Evolutionary conservation across 495 filamentous ascomycete genomes (phyloP).

Genomic region (Patellaria atrata): DNA sequence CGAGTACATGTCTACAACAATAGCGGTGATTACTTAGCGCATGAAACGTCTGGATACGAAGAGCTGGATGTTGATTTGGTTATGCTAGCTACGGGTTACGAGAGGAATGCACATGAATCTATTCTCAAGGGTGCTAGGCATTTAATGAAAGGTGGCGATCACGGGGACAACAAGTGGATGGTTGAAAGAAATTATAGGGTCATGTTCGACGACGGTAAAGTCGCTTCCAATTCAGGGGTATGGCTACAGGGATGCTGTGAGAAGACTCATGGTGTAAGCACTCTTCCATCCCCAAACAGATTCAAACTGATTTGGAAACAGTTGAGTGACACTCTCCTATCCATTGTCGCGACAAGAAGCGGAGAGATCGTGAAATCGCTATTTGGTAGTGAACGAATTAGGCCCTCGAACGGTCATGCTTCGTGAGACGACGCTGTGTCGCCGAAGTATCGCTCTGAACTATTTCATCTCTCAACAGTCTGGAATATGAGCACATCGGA

Average conservation of each 20-base stretch:
- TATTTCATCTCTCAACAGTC: no score
- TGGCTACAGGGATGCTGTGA: constrained; percentile 96
- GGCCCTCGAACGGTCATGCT: no score
- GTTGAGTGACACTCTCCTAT: constrained; percentile 66
- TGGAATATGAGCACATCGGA: no score
- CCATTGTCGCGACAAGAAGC: constrained; percentile 58
- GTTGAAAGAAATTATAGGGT: constrained; percentile 61
- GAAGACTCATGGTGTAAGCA: constrained; percentile 75
- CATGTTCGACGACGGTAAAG: constrained; percentile 46
- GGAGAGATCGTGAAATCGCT: constrained; percentile 67
- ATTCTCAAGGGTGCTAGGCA: constrained; percentile 49
- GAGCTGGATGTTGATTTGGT: constrained; percentile 61
- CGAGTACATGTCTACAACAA: constrained; percentile 20
- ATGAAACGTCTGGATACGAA: constrained; percentile 31
- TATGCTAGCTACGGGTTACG: constrained; percentile 81
- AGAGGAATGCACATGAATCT: constrained; percentile 60
- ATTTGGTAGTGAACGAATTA: constrained; percentile 42
- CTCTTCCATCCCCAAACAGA: background rate
- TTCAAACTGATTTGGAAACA: constrained; percentile 19
- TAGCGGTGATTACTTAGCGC: constrained; percentile 16
- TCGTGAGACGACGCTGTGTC: no score
- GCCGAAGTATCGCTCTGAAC: no score
- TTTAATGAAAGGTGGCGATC: constrained; percentile 42
- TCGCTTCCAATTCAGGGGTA: constrained; percentile 51
- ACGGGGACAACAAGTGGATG: constrained; percentile 22